These are phyloP conservation scores for Biscogniauxia sp. DNA, from an alignment of 2,329 filamentous ascomycete genomes.

Conservation along the genomic window DNA sequence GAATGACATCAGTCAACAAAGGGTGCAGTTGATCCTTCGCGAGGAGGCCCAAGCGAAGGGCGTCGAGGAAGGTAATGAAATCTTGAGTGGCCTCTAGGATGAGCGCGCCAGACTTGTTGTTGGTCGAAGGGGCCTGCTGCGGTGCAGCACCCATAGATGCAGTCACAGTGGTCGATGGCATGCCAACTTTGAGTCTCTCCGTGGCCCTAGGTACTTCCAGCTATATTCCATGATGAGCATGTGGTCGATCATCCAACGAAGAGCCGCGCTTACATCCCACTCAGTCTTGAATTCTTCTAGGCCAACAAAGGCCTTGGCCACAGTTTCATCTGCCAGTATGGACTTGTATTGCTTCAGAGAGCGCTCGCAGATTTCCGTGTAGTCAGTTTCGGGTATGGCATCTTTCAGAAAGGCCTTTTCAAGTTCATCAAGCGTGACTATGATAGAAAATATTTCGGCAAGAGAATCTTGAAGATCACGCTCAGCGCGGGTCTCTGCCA, in stretches of 20 bases:
- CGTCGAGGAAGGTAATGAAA: slow-evolving; percentile 97
- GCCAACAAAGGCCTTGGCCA: slow-evolving; percentile 83
- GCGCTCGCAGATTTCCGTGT: slow-evolving; percentile 93
- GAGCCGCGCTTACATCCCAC: slow-evolving; percentile 68
- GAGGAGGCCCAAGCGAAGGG: slow-evolving; percentile 84
- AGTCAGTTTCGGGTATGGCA: slow-evolving; percentile 85
- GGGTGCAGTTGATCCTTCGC: slow-evolving; percentile 98
- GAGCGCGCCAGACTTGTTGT: slow-evolving; percentile 57
- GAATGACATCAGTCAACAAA: slow-evolving; percentile 90
- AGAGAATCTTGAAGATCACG: slow-evolving; percentile 93
- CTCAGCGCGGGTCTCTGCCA: slow-evolving; percentile 81
- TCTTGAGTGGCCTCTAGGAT: slow-evolving; percentile 93
- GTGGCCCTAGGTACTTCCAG: slow-evolving; percentile 93
- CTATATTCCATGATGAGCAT: slow-evolving; percentile 42
- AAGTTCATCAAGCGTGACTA: slow-evolving; percentile 89
- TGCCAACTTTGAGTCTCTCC: slow-evolving; percentile 85
- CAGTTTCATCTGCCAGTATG: slow-evolving; percentile 83
- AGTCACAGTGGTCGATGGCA: slow-evolving; percentile 77
- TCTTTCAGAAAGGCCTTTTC: slow-evolving; percentile 97
- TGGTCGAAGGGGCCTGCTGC: slow-evolving; percentile 41
- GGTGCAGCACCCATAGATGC: slow-evolving; percentile 47
- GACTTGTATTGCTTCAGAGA: slow-evolving; percentile 96
- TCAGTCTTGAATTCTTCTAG: slow-evolving; percentile 86
- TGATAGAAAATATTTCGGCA: slow-evolving; percentile 96
- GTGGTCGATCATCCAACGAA: slow-evolving; percentile 6